phyloP scores from a whole-genome alignment of 306 rosid genomes.

The Datisca glomerata region DNA sequence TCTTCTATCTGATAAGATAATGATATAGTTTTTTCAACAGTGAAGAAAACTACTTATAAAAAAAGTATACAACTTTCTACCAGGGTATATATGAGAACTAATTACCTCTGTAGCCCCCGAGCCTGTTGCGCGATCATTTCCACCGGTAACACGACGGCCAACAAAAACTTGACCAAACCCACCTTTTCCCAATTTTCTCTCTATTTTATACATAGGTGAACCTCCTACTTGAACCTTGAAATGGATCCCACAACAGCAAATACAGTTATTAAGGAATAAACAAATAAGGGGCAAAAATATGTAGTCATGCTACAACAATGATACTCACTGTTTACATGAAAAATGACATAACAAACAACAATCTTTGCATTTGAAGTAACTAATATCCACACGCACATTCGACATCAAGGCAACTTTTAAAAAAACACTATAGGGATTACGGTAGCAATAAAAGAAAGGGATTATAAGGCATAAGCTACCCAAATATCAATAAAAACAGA shows the following conservation, averaged over 20 bases:
- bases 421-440: too few relatives aligned
- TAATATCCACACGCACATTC: too few relatives aligned
- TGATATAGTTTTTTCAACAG: too few relatives aligned
- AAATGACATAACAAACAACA: too few relatives aligned
- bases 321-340: too few relatives aligned
- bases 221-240: conserved; percentile 86
- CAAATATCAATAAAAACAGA: too few relatives aligned
- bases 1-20: too few relatives aligned
- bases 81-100: background rate
- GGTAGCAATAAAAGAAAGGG: too few relatives aligned
- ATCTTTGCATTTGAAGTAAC: too few relatives aligned
- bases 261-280: conserved; percentile 1
- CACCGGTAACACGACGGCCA: conserved; percentile 69
- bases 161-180: conserved; percentile 96
- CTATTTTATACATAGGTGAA: conserved; percentile 68
- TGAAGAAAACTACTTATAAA: background rate
- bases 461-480: too few relatives aligned
- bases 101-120: conserved; percentile 67
- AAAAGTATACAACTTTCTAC: background rate
- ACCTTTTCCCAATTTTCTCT: conserved; percentile 79
- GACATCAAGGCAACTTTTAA: too few relatives aligned
- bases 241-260: conserved; percentile 3
- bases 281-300: background rate
- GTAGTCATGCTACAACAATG: background rate
- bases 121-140: conserved; percentile 59